Conservation (phyloP, 1,139 yeast species). For the Blastobotrys serpentis region DNA sequence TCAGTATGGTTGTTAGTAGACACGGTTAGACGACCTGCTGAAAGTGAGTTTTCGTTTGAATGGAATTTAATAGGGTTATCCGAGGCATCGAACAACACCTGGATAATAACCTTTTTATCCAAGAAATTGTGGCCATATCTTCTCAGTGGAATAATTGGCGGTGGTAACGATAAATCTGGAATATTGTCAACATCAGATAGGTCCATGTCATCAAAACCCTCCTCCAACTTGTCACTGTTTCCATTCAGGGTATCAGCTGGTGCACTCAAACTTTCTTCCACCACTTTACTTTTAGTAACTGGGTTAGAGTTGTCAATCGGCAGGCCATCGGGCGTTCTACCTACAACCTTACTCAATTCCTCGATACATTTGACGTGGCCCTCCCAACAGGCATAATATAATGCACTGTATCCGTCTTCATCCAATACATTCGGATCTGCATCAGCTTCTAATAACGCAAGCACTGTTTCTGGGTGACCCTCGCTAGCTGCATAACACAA, state of each 20-base stretch:
- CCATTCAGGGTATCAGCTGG: not conserved
- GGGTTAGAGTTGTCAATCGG: constrained; percentile 15
- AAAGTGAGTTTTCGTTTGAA: constrained; percentile 38
- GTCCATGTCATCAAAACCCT: constrained; percentile 28
- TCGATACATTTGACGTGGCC: constrained; percentile 82
- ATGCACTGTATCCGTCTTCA: constrained; percentile 77
- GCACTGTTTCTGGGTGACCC: constrained; percentile 73
- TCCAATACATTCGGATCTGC: constrained; percentile 75
- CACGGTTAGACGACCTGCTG: constrained; percentile 65
- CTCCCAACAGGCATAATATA: constrained; percentile 91
- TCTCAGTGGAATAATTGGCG: constrained; percentile 90
- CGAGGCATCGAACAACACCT: constrained; percentile 66
- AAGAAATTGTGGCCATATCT: constrained; percentile 94
- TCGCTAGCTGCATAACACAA: constrained; percentile 86
- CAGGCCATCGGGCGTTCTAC: constrained; percentile 1
- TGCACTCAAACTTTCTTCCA: not conserved
- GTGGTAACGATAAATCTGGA: constrained; percentile 90
- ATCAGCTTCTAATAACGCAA: constrained; percentile 66
- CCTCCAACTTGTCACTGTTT: not conserved
- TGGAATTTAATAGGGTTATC: constrained; percentile 37
- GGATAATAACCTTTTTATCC: constrained; percentile 76
- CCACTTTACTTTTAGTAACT: not conserved
- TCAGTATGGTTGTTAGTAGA: constrained; percentile 56
- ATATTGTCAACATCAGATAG: constrained; percentile 59
- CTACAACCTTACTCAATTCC: constrained; percentile 46